phyloP scores from a whole-genome alignment of 495 filamentous ascomycete species.

The Diplogelasinospora grovesii region DNA sequence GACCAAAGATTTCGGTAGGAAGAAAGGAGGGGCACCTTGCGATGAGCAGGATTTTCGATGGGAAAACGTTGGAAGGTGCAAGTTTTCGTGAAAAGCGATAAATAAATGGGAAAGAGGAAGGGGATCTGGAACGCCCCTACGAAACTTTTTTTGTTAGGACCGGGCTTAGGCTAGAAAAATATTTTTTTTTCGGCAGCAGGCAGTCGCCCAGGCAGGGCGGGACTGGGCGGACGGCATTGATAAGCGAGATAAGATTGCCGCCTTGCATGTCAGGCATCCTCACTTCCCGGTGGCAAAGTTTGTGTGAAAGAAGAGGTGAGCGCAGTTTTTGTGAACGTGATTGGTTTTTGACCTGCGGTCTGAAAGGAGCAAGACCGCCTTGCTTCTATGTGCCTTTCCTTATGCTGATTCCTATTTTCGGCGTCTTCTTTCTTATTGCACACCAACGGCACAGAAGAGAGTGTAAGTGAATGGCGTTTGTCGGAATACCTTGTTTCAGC shows the following conservation, averaged over 20 bases:
- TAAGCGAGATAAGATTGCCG: constrained; percentile 10
- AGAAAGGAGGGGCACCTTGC: constrained; percentile 1
- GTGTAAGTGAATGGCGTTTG: too few relatives aligned
- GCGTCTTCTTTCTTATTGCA: too few relatives aligned
- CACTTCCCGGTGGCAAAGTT: too few relatives aligned
- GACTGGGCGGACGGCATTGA: constrained; percentile 3
- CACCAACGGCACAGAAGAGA: too few relatives aligned
- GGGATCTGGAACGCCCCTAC: constrained; percentile 10
- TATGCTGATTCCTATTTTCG: too few relatives aligned
- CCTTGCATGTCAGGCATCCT: constrained; percentile 8
- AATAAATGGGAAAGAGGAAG: constrained; percentile 2
- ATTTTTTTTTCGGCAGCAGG: constrained; percentile 14
- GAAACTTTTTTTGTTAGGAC: constrained; percentile 16
- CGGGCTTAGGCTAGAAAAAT: constrained; percentile 8
- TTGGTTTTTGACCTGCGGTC: too few relatives aligned
- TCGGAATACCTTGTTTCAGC: too few relatives aligned
- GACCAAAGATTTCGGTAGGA: too few relatives aligned
- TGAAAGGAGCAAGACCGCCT: too few relatives aligned
- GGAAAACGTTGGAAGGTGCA: constrained; percentile 2
- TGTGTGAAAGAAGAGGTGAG: too few relatives aligned
- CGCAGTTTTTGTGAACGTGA: too few relatives aligned
- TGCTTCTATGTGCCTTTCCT: too few relatives aligned
- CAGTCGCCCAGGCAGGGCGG: constrained; percentile 1
- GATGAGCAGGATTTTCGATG: not conserved
- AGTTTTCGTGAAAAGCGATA: constrained; percentile 9